Conservation (phyloP, 2,329 filamentous ascomycete genomes). For the Neonectria coccinea region DNA sequence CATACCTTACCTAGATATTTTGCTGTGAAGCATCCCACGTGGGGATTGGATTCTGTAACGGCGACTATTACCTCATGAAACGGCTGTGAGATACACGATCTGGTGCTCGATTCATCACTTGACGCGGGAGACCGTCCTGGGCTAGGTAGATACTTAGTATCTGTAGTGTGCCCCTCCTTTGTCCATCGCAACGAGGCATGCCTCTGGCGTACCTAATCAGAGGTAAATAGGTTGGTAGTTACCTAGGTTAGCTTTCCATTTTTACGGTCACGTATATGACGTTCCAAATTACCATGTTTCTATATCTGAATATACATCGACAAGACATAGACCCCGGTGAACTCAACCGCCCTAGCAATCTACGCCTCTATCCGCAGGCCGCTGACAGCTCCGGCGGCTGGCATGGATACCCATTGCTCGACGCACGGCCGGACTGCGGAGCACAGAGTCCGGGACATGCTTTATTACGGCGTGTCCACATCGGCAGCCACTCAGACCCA, state of each 20-base stretch:
- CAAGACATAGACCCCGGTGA: neutral
- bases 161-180: neutral
- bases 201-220: neutral
- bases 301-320: neutral
- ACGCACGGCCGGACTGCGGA: neutral
- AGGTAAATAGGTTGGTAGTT: neutral
- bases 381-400: constrained; percentile 5
- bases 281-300: neutral
- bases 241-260: neutral
- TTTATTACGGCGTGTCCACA: constrained; percentile 8
- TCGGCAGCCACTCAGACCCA: constrained; percentile 14
- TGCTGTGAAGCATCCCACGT: constrained; percentile 12
- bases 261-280: neutral
- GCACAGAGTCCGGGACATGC: constrained; percentile 1
- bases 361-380: neutral
- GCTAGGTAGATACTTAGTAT: neutral
- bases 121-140: constrained; percentile 4
- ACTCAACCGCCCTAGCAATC: constrained; percentile 1
- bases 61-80: constrained; percentile 7
- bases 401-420: neutral
- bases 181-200: neutral
- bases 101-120: neutral
- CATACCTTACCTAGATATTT: neutral
- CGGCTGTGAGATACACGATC: constrained; percentile 1
- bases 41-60: constrained; percentile 9